Base-by-base conservation (phyloP, 768 basidiomycete genomes). In the Lentinula boryana region DNA sequence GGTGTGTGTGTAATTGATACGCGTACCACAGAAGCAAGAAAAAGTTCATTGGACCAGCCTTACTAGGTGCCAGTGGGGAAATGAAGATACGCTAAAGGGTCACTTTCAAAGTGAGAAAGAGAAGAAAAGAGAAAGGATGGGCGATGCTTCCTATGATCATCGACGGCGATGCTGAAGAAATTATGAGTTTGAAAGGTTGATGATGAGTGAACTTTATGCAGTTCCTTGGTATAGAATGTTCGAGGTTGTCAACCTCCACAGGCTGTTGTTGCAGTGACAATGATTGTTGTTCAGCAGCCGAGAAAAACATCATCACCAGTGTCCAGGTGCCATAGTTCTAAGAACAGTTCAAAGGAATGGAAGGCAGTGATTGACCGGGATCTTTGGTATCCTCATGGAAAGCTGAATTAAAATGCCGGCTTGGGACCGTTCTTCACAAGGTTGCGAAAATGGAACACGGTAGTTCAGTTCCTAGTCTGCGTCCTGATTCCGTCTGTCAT, bases 31-130 rank as follows among this genome's bases (percentile, higher is more conserved):
- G 13, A 35, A 58, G 33, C 27, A 46, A 58, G 16, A n/a, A n/a
- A 48, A 36, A 32, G 12, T 36, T 27, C 44, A 46, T 50, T 21
- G 56, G 56, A 57, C 56, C 56, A 58, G 57, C 57, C 57, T 35
- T n/a, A 49, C n/a, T 3, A 27, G 27, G 27, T 27, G 23, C 27
- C 15, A 10, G n/a, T 18, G 33, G n/a, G 7, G 41, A 38, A 49
- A 32, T 0, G 23, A n/a, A 49, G 27, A n/a, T 32, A 35, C 1
- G 23, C 12, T 27, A 21, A 9, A 21, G 27, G 16, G 31, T 58
- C 57, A 58, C 57, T 58, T 15, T 58, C 57, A 38, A 58, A 58
- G 57, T 58, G 57, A 27, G 33, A 18, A 13, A 12, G 18, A 49
- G 9, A 32, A 58, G 31, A 27, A 18, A 23, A 18, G 23, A 23